Evolutionary conservation across 192 early-diverging fungal genomes (phyloP).

Genomic region (Podila epicladia): DNA sequence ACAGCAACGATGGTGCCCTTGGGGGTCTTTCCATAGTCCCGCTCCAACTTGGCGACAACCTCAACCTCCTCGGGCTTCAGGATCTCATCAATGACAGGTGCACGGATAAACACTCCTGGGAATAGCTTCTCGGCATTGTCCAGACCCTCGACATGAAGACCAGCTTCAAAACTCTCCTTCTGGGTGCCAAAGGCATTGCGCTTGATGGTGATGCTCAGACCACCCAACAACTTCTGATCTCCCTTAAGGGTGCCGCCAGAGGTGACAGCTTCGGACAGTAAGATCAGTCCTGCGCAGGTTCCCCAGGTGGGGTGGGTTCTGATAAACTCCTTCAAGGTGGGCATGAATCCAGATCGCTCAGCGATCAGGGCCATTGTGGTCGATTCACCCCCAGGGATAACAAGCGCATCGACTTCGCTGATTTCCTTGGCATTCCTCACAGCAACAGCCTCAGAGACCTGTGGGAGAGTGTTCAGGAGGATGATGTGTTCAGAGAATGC

Average conservation of each 20-base stretch:
- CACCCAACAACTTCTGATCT: slow-evolving; percentile 88
- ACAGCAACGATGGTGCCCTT: slow-evolving; percentile 88
- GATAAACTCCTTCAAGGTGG: slow-evolving; percentile 83
- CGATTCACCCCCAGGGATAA: slow-evolving; percentile 96
- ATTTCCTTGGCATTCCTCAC: slow-evolving; percentile 82
- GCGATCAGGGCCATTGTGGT: slow-evolving; percentile 95
- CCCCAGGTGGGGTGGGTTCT: slow-evolving; percentile 86
- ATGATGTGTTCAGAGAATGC: slow-evolving; percentile 94
- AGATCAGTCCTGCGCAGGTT: slow-evolving; percentile 96
- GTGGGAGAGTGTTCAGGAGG: slow-evolving; percentile 76
- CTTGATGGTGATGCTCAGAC: slow-evolving; percentile 83
- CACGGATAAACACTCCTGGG: slow-evolving; percentile 92
- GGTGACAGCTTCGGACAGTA: slow-evolving; percentile 80
- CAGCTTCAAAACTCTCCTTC: slow-evolving; percentile 87
- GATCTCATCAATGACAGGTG: slow-evolving; percentile 83
- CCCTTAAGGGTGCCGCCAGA: slow-evolving; percentile 76
- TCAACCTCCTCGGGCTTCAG: slow-evolving; percentile 74
- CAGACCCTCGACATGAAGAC: slow-evolving; percentile 63
- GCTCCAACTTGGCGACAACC: slow-evolving; percentile 75
- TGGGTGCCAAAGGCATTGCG: slow-evolving; percentile 97
- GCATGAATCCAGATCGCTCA: slow-evolving; percentile 83
- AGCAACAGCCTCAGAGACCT: slow-evolving; percentile 60
- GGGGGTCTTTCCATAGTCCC: slow-evolving; percentile 61
- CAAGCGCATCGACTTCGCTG: slow-evolving; percentile 80
- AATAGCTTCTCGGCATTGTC: slow-evolving; percentile 58